Conservation (phyloP, 176 grass and related monocot species). For the Rhynchospora tenuis region DNA sequence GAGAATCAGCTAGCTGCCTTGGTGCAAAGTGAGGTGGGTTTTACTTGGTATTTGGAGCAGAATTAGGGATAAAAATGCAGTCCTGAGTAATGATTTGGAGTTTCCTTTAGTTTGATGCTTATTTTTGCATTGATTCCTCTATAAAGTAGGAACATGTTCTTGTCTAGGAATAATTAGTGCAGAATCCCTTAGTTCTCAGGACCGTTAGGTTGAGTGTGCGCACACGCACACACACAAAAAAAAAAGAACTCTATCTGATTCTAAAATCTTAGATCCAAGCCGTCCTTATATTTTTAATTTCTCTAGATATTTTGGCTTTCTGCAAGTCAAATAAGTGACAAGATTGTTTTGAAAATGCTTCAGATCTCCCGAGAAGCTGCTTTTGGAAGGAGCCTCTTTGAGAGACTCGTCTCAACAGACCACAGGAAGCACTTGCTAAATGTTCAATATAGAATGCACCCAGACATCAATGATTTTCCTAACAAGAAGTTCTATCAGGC, state of each 20-base stretch:
- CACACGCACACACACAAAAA: neutral
- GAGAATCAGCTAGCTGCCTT: constrained; percentile 75
- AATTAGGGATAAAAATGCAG: neutral
- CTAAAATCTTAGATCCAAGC: neutral
- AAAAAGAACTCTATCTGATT: neutral
- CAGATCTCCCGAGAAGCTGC: constrained; percentile 58
- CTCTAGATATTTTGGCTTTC: neutral
- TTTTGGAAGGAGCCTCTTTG: constrained; percentile 77
- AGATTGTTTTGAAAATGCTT: neutral
- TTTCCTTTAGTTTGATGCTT: neutral
- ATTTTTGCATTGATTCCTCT: neutral
- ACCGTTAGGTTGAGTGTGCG: neutral
- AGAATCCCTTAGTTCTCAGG: neutral
- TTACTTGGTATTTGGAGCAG: neutral
- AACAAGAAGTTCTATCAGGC: constrained; percentile 57
- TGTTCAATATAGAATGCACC: constrained; percentile 87
- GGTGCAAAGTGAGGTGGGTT: constrained; percentile 71
- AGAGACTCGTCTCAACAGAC: constrained; percentile 54
- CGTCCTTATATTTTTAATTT: neutral
- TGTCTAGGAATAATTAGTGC: neutral
- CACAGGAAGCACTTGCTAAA: constrained; percentile 59
- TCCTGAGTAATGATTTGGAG: constrained; percentile 1
- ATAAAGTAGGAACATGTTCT: neutral
- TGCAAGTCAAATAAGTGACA: neutral
- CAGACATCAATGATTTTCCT: constrained; percentile 67